Percentiles rank a stretch among this genome's conserved stretches.
Evolutionary conservation across 805 yeast genomes (phyloP).

Genomic region (Candida quercuum): DNA sequence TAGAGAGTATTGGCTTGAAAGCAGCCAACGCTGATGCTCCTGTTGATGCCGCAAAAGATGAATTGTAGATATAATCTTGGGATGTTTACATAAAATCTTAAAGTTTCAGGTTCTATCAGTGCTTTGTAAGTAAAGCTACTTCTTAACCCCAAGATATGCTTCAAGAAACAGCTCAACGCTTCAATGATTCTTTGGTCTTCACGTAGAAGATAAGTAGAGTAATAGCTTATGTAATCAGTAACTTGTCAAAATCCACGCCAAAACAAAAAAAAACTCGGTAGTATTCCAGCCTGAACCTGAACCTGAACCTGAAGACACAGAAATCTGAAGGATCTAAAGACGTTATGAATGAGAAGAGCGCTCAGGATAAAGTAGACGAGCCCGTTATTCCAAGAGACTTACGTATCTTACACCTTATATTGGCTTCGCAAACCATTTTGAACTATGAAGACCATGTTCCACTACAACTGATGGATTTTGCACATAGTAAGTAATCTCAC

Average conservation of each 20-base stretch:
- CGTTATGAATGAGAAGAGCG: slow-evolving; percentile 6
- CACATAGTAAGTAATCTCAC: slow-evolving; percentile 60
- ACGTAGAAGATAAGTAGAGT: too few species aligned
- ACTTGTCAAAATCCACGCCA: too few species aligned
- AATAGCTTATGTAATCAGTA: not conserved
- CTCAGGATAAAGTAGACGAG: slow-evolving; percentile 21
- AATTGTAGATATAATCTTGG: slow-evolving; percentile 21
- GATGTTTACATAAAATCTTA: too few species aligned
- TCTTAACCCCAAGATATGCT: too few species aligned
- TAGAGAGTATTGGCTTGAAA: slow-evolving; percentile 11
- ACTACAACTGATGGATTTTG: slow-evolving; percentile 93
- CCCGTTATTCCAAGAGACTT: slow-evolving; percentile 75
- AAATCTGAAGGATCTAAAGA: not conserved
- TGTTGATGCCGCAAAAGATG: slow-evolving; percentile 26
- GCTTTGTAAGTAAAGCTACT: too few species aligned
- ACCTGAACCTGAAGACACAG: not conserved
- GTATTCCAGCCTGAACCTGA: not conserved
- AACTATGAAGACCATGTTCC: slow-evolving; percentile 96
- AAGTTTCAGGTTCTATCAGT: too few species aligned
- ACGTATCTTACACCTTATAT: slow-evolving; percentile 77
- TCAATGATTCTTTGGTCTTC: too few species aligned
- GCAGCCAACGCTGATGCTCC: slow-evolving; percentile 15
- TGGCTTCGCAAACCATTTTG: slow-evolving; percentile 90
- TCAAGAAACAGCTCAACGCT: too few species aligned
- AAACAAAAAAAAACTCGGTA: not conserved